phyloP scores from a whole-genome alignment of 75 land plant genomes.

The Sequoia sempervirens region DNA sequence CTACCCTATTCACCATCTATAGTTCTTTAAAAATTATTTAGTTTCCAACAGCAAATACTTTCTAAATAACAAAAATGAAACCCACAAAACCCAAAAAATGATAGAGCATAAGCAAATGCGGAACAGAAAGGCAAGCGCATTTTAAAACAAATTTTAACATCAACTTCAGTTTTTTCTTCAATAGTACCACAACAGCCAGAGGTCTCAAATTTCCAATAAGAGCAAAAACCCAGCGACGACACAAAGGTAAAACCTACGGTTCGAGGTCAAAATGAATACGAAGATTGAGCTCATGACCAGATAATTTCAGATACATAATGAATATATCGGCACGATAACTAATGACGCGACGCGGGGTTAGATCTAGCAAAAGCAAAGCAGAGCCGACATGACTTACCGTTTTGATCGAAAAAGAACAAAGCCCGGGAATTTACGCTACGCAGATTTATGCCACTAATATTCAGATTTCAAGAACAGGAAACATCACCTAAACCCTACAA shows the following conservation, averaged over 20 bases:
- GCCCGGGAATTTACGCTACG: background rate
- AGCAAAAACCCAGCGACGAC: background rate
- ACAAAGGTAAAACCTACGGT: background rate
- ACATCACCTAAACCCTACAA: background rate
- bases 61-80: background rate
- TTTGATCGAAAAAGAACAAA: background rate
- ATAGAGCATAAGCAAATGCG: background rate
- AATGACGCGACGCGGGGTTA: background rate
- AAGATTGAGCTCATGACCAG: background rate
- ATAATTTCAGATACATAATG: background rate
- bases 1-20: constrained; percentile 3
- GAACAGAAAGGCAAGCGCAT: background rate
- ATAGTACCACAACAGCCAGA: background rate
- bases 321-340: background rate
- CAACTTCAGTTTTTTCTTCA: background rate
- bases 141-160: background rate
- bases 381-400: background rate
- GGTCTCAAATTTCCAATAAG: background rate
- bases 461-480: background rate
- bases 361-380: background rate
- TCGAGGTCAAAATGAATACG: background rate
- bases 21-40: background rate
- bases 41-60: background rate
- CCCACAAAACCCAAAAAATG: background rate
- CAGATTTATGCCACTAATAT: background rate